Base-by-base conservation (phyloP, 257 asterid genomes). In the Primulina eburnea region DNA sequence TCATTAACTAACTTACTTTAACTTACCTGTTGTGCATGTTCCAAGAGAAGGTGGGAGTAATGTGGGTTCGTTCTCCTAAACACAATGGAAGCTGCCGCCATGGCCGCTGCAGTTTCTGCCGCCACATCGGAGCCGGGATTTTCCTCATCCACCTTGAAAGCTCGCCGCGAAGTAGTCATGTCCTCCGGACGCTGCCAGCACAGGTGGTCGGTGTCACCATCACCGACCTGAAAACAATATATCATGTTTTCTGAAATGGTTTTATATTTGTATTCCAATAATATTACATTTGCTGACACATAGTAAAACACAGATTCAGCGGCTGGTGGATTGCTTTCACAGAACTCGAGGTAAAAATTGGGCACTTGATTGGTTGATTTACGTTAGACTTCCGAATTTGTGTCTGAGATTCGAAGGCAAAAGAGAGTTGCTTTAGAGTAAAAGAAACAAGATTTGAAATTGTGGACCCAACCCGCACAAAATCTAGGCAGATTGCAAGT, bases 121-220 rank as follows among this genome's bases (percentile, higher is more conserved):
- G 87, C 90, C 61, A 88, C 92, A 65, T 88, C 95, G 2, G 89
- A 71, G 6, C 95, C 95, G 1, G 92, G 95, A 10, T 83, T 75
- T 40, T 70, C 77, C 76, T 77, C 83, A 43, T 88, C 89, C 59
- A 88, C 30, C 83, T 82, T 86, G 67, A 79, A 83, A n/a, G 95
- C 91, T 8, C 89, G 82, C 16, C 88, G 85, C 29, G 90, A 88
- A 0, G 95, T 88, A 38, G 89, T 86, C 95, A 88, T 86, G 65
- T 88, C 92, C 83, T 88, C 92, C 68, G 87, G 89, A 71, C 92
- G 71, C 72, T 88, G 92, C 95, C 95, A 86, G 79, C 92, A 88
- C 30, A 82, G 76, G 83, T 86, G 95, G 60, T 88, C 95, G 14
- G 95, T 88, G 68, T 85, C 88, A 17, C 95, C 95, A 30, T 88